Evolutionary conservation across 208 protist species (phyloP).

Genomic region (Leishmania gerbilli): DNA sequence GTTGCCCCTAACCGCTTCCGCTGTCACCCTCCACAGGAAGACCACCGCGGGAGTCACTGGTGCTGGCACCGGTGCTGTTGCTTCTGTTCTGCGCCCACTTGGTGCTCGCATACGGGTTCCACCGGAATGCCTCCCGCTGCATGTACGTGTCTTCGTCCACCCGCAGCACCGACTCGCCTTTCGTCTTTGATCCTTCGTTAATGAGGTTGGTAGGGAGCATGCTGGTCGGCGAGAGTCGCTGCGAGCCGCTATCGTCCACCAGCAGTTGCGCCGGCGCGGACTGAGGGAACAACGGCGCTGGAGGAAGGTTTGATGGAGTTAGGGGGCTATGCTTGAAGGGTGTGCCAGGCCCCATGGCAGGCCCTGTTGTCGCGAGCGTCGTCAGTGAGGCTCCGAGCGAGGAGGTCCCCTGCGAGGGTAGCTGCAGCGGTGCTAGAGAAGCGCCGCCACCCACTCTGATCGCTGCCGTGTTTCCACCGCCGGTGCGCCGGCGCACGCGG

Average conservation of each 20-base stretch:
- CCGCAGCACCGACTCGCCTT: slow-evolving; percentile 35
- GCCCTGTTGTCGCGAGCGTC: not conserved
- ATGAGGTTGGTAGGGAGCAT: slow-evolving; percentile 38
- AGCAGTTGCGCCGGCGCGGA: not conserved
- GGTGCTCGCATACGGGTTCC: slow-evolving; percentile 41
- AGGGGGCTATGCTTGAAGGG: not conserved
- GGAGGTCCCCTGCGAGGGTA: not conserved
- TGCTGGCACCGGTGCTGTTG: not conserved
- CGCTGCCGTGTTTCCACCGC: not conserved
- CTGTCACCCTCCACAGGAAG: not conserved
- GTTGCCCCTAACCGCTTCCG: not conserved
- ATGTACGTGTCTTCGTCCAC: slow-evolving; percentile 31
- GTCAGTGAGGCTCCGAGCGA: not conserved
- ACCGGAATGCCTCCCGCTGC: slow-evolving; percentile 40
- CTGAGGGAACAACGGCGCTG: not conserved
- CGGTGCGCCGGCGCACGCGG: slow-evolving; percentile 18
- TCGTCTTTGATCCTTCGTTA: slow-evolving; percentile 42
- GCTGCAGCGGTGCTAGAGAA: not conserved
- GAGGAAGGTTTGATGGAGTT: not conserved
- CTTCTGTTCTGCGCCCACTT: slow-evolving; percentile 22
- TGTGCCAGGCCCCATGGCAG: not conserved
- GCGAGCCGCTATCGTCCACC: not conserved
- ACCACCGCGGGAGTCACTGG: not conserved
- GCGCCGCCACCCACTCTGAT: not conserved
- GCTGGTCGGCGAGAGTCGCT: slow-evolving; percentile 36